Percentiles rank a stretch among this genome's conserved stretches.
Evolutionary conservation across 2,329 filamentous ascomycete genomes (phyloP).

Genomic region (Lecanicillium sp.): DNA sequence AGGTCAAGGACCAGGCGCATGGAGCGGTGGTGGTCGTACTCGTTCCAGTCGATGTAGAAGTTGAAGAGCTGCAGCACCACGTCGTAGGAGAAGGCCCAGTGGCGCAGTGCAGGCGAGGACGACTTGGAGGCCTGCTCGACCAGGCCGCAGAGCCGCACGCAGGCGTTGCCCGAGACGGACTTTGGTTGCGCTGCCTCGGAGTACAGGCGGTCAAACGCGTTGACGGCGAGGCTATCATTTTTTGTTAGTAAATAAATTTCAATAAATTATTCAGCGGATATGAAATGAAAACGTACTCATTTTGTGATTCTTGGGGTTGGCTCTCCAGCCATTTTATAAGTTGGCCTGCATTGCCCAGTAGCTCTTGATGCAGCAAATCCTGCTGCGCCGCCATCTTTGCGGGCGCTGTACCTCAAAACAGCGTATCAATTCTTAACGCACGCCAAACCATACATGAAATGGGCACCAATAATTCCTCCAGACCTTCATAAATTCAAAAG

Average conservation of each 20-base stretch:
- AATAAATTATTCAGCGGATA: conserved; percentile 14
- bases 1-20: conserved; percentile 58
- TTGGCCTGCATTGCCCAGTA: conserved; percentile 32
- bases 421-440: too few species aligned
- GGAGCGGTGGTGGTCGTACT: conserved; percentile 57
- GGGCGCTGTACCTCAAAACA: not conserved
- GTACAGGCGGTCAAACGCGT: conserved; percentile 43
- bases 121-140: conserved; percentile 54
- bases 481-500: too few species aligned
- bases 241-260: not conserved
- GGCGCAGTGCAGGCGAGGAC: conserved; percentile 31
- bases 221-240: conserved; percentile 24
- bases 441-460: too few species aligned
- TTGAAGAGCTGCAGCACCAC: conserved; percentile 48
- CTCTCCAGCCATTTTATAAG: conserved; percentile 38
- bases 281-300: conserved; percentile 27
- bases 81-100: conserved; percentile 46
- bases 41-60: conserved; percentile 62
- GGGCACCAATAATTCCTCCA: too few species aligned
- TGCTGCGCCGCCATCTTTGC: conserved; percentile 19
- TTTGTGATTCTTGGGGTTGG: conserved; percentile 29
- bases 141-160: conserved; percentile 54
- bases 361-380: conserved; percentile 17
- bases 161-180: conserved; percentile 50
- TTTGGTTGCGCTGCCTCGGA: conserved; percentile 46